Evolutionary conservation across 73 alveolate genomes (phyloP), one percentile per base, ranked within the genome.

Genomic region (Paramecium sexaurelia): DNA sequence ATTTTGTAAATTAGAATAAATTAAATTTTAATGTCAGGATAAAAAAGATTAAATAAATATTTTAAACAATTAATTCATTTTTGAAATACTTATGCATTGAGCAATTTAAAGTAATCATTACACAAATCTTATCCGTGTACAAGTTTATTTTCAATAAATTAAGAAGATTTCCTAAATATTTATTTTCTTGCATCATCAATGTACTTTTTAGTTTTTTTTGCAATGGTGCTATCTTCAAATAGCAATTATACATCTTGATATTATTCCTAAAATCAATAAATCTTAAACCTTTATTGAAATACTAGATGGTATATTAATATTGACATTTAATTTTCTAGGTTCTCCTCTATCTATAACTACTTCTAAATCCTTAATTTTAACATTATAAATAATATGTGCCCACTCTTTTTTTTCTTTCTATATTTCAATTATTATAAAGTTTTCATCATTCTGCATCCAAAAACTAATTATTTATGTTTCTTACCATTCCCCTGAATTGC

Each of bases 391-490:
- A 0, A 75, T 36, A 39, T 75, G 69, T 5, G 88, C 88, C 69
- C 69, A 75, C 9, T 75, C 32, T 75, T 40, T 39, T 27, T 36
- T 75, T 17, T 35, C 69, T 36, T 37, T 75, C 17, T 75, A 55
- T 7, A 69, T 75, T 20, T 75, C 88, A 3, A 75, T 15, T 26
- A 75, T 39, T 36, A 37, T 37, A 6, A 36, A 75, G 9, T 75
- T 75, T 19, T 75, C 69, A 1, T 75, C 88, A 75, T 75, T 69
- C 15, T 75, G 37, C 36, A 75, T 75, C 88, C 88, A 75, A 39
- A 36, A 75, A 75, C 88, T 75, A 7, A 37, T 75, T 36, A 20
- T 2, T 35, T 36, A 33, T 33, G 32, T 13, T 40, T 1, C 7
- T 32, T 75, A 39, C 69, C 71, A 75, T 39, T 75, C 88, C 1